Percentiles rank a stretch among this genome's conserved stretches.
Evolutionary conservation across 805 yeast species (phyloP).

Genomic region (Metschnikowia drakensbergensis): DNA sequence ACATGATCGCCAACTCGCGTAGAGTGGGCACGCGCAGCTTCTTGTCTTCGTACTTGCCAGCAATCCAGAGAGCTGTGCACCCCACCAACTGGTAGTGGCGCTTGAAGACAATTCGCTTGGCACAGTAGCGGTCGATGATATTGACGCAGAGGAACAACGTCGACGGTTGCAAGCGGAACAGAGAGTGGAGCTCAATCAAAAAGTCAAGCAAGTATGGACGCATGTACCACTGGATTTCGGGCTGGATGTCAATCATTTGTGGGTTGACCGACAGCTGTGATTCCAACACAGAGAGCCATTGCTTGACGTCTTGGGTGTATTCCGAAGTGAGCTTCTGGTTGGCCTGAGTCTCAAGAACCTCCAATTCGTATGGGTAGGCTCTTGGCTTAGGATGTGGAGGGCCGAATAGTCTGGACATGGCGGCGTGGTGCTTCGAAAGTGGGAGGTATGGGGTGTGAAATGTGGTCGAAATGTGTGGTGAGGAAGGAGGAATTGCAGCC

Average conservation of each 20-base stretch:
- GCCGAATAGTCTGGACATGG: constrained; percentile 13
- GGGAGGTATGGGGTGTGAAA: background rate
- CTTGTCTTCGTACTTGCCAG: constrained; percentile 55
- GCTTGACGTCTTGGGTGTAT: constrained; percentile 37
- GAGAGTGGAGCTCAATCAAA: constrained; percentile 41
- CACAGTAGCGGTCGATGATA: constrained; percentile 45
- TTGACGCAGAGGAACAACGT: constrained; percentile 43
- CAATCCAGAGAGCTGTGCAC: constrained; percentile 47
- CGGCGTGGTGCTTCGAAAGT: background rate
- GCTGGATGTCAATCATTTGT: constrained; percentile 49
- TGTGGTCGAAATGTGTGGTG: background rate
- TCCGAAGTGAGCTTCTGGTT: constrained; percentile 43
- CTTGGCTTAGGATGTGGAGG: constrained; percentile 29
- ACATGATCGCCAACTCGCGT: constrained; percentile 51
- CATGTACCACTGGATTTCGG: constrained; percentile 49
- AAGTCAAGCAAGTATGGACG: constrained; percentile 43
- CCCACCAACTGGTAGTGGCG: constrained; percentile 47
- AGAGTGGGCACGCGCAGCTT: constrained; percentile 56
- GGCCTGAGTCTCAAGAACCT: constrained; percentile 44
- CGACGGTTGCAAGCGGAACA: constrained; percentile 39
- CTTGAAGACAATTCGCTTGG: constrained; percentile 44
- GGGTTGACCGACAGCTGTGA: constrained; percentile 40
- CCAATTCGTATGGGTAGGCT: constrained; percentile 43
- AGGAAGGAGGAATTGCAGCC: constrained; percentile 1
- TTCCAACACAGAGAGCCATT: constrained; percentile 41